Percentiles rank a stretch among this genome's conserved stretches.
phyloP scores from a whole-genome alignment of 495 filamentous ascomycete species.

The Aspergillus sclerotiicarbonarius region DNA sequence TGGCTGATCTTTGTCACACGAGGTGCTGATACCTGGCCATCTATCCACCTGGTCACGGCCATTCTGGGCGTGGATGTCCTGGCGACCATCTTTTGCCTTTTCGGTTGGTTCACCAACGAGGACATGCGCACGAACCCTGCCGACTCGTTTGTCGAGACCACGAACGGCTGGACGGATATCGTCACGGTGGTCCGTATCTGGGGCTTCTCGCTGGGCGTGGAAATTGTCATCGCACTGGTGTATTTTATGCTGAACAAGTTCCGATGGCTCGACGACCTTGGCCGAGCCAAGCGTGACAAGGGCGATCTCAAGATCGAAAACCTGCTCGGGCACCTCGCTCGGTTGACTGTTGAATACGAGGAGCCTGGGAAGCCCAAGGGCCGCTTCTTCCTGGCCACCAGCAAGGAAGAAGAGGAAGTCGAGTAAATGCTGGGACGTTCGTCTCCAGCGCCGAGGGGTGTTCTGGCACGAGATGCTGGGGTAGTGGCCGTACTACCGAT shows the following conservation, averaged over 20 bases:
- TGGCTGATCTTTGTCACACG: slow-evolving; percentile 77
- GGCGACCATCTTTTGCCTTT: slow-evolving; percentile 68
- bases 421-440: slow-evolving; percentile 23
- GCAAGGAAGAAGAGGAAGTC: slow-evolving; percentile 45
- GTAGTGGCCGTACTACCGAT: not conserved
- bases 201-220: slow-evolving; percentile 70
- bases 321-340: slow-evolving; percentile 65
- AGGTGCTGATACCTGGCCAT: slow-evolving; percentile 63
- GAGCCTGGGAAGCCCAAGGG: slow-evolving; percentile 42
- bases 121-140: slow-evolving; percentile 43
- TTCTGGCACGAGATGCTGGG: not conserved
- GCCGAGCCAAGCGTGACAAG: slow-evolving; percentile 64
- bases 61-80: slow-evolving; percentile 66
- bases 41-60: slow-evolving; percentile 63
- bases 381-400: slow-evolving; percentile 36
- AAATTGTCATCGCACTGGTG: slow-evolving; percentile 71
- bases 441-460: not conserved
- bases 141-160: slow-evolving; percentile 43
- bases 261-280: slow-evolving; percentile 66
- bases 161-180: slow-evolving; percentile 66
- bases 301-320: slow-evolving; percentile 75
- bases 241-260: slow-evolving; percentile 70
- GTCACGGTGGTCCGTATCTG: slow-evolving; percentile 78
- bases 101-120: slow-evolving; percentile 64
- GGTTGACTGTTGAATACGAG: slow-evolving; percentile 69